Evolutionary conservation across 1,284 basidiomycete species (phyloP).

Genomic region (Rhodotorula sp.): DNA sequence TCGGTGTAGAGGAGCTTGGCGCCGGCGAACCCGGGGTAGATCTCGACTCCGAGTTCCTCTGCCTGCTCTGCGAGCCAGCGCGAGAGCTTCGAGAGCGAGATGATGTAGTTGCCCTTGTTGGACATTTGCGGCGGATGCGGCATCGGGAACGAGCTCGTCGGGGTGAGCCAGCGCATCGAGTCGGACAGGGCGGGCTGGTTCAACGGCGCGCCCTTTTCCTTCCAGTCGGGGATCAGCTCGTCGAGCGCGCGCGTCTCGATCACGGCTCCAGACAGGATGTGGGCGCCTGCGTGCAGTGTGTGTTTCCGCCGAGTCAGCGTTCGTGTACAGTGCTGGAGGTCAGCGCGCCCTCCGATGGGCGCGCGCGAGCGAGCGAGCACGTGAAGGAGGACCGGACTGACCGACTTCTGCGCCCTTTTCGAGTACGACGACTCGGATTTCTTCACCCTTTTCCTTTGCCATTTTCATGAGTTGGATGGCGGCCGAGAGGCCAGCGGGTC

Average conservation of each 20-base stretch:
- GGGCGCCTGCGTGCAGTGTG: slow-evolving; percentile 64
- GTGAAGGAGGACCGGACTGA: slow-evolving; percentile 51
- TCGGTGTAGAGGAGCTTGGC: slow-evolving; percentile 74
- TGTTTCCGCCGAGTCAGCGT: background rate
- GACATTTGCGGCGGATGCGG: slow-evolving; percentile 98
- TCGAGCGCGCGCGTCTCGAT: slow-evolving; percentile 88
- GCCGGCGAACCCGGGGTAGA: slow-evolving; percentile 95
- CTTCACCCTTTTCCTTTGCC: slow-evolving; percentile 65
- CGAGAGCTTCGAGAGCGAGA: slow-evolving; percentile 83
- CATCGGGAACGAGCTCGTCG: slow-evolving; percentile 69
- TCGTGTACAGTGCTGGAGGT: background rate
- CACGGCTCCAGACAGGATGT: slow-evolving; percentile 94
- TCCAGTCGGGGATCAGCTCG: slow-evolving; percentile 89
- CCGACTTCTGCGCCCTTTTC: slow-evolving; percentile 94
- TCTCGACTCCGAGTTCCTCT: slow-evolving; percentile 84
- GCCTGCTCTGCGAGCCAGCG: slow-evolving; percentile 88
- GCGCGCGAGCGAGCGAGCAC: background rate
- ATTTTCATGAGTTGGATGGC: slow-evolving; percentile 95
- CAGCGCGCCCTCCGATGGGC: background rate
- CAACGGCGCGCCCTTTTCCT: slow-evolving; percentile 60
- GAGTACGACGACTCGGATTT: slow-evolving; percentile 84
- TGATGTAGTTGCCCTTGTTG: slow-evolving; percentile 90
- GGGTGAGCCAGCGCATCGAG: slow-evolving; percentile 83
- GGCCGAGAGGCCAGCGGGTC: slow-evolving; percentile 92
- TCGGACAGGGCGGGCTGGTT: slow-evolving; percentile 77